phyloP scores from a whole-genome alignment of 2,329 filamentous ascomycete genomes.

The Scedosporium boydii region DNA sequence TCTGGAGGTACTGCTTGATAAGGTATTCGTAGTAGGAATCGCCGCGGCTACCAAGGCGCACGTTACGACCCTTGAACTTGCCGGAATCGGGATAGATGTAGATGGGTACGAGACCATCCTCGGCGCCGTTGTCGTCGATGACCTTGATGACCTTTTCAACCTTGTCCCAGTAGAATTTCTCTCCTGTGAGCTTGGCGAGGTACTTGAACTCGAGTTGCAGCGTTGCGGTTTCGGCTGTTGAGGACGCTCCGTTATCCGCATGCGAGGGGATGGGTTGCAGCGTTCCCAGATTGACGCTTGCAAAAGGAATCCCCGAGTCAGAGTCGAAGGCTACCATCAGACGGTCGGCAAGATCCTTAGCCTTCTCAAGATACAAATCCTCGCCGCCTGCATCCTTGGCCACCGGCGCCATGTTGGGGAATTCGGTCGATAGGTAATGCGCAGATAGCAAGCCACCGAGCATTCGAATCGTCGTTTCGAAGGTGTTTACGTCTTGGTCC shows the following conservation, averaged over 20 bases:
- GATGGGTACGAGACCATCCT: slow-evolving; percentile 84
- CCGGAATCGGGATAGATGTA: slow-evolving; percentile 76
- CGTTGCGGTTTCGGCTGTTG: slow-evolving; percentile 86
- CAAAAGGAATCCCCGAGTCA: slow-evolving; percentile 75
- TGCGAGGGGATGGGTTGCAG: slow-evolving; percentile 72
- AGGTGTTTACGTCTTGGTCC: slow-evolving; percentile 92
- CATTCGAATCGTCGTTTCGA: slow-evolving; percentile 98
- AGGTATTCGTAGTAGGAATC: slow-evolving; percentile 99
- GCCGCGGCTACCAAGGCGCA: slow-evolving; percentile 84
- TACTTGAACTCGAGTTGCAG: slow-evolving; percentile 97
- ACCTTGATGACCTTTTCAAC: slow-evolving; percentile 88
- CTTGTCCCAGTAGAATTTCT: slow-evolving; percentile 84
- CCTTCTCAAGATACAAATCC: slow-evolving; percentile 93
- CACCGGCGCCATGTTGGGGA: slow-evolving; percentile 69
- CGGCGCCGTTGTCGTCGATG: slow-evolving; percentile 68
- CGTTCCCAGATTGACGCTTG: slow-evolving; percentile 79
- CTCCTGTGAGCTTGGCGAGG: slow-evolving; percentile 85
- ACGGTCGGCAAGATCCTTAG: slow-evolving; percentile 82
- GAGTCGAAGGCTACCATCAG: slow-evolving; percentile 83
- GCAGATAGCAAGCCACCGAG: slow-evolving; percentile 85
- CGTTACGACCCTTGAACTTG: slow-evolving; percentile 72
- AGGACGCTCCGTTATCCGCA: slow-evolving; percentile 76
- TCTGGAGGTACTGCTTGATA: slow-evolving; percentile 97
- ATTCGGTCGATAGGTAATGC: slow-evolving; percentile 83
- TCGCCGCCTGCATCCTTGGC: slow-evolving; percentile 68